These are phyloP conservation scores for Tolypocladium tropicale DNA, from an alignment of 2,329 filamentous ascomycete genomes.

Conservation along the genomic window DNA sequence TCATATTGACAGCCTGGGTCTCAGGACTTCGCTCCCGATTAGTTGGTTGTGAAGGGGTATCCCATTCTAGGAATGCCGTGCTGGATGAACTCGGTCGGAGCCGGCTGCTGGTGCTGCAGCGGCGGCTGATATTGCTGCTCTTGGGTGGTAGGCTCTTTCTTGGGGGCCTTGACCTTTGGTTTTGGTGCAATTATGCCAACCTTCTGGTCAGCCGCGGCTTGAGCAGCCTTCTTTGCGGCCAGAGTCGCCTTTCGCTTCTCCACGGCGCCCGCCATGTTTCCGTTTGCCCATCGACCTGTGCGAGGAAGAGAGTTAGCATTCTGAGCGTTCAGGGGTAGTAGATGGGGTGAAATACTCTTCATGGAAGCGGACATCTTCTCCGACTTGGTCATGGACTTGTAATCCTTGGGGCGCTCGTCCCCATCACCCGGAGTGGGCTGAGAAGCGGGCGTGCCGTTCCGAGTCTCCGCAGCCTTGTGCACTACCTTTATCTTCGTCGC, in stretches of 20 bases:
- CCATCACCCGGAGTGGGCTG: constrained; percentile 15
- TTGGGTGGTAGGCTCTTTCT: constrained; percentile 17
- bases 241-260: constrained; percentile 51
- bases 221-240: constrained; percentile 45
- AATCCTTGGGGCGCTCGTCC: constrained; percentile 40
- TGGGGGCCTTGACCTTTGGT: constrained; percentile 23
- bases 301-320: constrained; percentile 13
- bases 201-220: constrained; percentile 28
- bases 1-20: neutral
- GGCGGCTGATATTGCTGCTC: constrained; percentile 9
- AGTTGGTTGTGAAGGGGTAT: constrained; percentile 12
- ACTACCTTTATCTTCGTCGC: constrained; percentile 29
- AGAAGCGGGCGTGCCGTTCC: constrained; percentile 19
- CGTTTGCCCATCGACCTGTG: constrained; percentile 48
- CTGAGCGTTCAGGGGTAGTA: neutral
- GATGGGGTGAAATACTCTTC: constrained; percentile 40
- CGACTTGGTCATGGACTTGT: constrained; percentile 52
- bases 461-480: constrained; percentile 14
- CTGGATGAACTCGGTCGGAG: constrained; percentile 10
- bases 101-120: neutral
- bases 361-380: constrained; percentile 58
- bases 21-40: neutral
- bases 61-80: constrained; percentile 18
- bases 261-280: constrained; percentile 50
- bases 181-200: constrained; percentile 26